phyloP scores from a whole-genome alignment of 2,329 filamentous ascomycete genomes.

The Colletotrichum nymphaeae region DNA sequence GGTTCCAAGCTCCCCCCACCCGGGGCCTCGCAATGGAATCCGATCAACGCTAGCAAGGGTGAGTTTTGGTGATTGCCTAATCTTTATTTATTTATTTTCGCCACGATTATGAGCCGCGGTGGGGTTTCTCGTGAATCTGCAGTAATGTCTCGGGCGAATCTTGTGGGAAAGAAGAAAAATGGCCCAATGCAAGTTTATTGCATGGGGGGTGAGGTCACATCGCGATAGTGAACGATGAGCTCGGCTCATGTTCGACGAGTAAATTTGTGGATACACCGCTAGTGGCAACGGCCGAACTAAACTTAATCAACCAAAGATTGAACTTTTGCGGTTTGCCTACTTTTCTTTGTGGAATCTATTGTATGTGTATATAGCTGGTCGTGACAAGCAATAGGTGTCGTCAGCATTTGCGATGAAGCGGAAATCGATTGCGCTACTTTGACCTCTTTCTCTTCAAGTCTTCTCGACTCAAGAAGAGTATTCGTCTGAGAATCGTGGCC shows the following conservation, averaged over 20 bases:
- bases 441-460: too few relatives aligned
- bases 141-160: neutral
- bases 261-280: neutral
- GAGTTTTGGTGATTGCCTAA: too few relatives aligned
- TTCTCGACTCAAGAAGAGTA: too few relatives aligned
- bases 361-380: too few relatives aligned
- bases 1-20: neutral
- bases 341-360: too few relatives aligned
- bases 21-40: neutral
- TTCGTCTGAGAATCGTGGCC: too few relatives aligned
- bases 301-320: neutral
- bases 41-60: constrained; percentile 23
- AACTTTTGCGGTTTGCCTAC: too few relatives aligned
- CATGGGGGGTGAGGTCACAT: neutral
- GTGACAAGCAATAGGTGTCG: too few relatives aligned
- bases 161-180: neutral
- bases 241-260: neutral
- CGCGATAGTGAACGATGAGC: neutral
- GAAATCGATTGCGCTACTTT: too few relatives aligned
- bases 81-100: neutral
- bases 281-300: neutral
- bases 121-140: neutral
- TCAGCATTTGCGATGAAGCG: too few relatives aligned
- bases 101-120: constrained; percentile 2
- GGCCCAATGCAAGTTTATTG: neutral